Conservation (phyloP, 805 yeast species). For the Brettanomyces sp. region DNA sequence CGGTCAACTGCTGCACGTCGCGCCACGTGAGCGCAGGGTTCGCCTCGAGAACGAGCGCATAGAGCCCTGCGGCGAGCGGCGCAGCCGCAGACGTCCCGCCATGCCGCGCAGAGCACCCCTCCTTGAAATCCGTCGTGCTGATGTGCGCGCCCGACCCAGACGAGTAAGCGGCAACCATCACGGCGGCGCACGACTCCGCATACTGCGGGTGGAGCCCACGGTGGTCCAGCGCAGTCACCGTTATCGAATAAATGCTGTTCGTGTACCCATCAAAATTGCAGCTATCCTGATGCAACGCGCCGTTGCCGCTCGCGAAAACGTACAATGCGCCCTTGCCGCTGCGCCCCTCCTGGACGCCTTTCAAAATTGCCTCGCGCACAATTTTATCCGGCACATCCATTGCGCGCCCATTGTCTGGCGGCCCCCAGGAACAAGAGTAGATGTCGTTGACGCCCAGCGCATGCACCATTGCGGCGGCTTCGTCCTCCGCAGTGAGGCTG, state of each 20-base stretch:
- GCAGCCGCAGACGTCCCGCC: slow-evolving; percentile 99
- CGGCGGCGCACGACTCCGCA: slow-evolving; percentile 91
- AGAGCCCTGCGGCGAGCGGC: slow-evolving; percentile 95
- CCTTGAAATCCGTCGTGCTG: slow-evolving; percentile 74
- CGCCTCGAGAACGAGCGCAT: slow-evolving; percentile 70
- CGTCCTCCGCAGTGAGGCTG: slow-evolving; percentile 72
- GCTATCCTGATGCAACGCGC: slow-evolving; percentile 73
- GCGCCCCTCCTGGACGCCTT: slow-evolving; percentile 79
- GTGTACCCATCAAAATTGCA: slow-evolving; percentile 98
- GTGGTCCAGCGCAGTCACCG: slow-evolving; percentile 89
- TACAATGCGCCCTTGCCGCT: slow-evolving; percentile 73
- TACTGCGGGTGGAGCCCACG: slow-evolving; percentile 81
- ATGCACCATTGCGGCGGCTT: slow-evolving; percentile 80
- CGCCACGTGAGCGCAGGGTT: slow-evolving; percentile 92
- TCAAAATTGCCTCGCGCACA: slow-evolving; percentile 75
- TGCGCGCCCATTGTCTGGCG: slow-evolving; percentile 82
- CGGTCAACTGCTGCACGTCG: slow-evolving; percentile 80
- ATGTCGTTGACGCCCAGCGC: slow-evolving; percentile 81
- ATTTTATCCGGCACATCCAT: slow-evolving; percentile 77
- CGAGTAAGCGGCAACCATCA: slow-evolving; percentile 85
- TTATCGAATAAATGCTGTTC: slow-evolving; percentile 86
- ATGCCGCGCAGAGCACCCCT: slow-evolving; percentile 61
- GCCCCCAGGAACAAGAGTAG: slow-evolving; percentile 98
- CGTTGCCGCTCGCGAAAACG: slow-evolving; percentile 96
- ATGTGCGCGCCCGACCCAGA: slow-evolving; percentile 87